phyloP scores from a whole-genome alignment of 495 filamentous ascomycete genomes.

The Penicillium arizonense region DNA sequence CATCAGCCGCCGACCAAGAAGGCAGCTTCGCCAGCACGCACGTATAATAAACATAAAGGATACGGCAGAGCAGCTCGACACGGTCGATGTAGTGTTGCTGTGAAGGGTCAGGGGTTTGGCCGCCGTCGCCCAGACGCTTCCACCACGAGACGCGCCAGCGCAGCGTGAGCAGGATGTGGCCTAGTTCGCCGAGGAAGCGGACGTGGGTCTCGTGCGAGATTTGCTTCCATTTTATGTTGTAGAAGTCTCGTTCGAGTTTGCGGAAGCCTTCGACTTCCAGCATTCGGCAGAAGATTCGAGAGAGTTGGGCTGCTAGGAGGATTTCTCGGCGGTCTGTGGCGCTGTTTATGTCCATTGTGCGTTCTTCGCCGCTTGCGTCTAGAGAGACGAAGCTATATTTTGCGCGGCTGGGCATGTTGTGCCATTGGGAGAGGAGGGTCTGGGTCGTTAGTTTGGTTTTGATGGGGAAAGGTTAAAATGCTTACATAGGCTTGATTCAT shows the following conservation, averaged over 20 bases:
- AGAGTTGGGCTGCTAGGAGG: constrained; percentile 46
- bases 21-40: constrained; percentile 48
- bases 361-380: constrained; percentile 31
- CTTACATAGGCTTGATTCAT: constrained; percentile 44
- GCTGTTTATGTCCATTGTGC: constrained; percentile 42
- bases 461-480: neutral
- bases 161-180: constrained; percentile 45
- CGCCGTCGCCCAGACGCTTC: constrained; percentile 46
- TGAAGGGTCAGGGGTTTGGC: constrained; percentile 39
- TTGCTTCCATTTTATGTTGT: constrained; percentile 52
- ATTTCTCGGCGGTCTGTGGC: constrained; percentile 42
- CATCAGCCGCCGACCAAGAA: constrained; percentile 38
- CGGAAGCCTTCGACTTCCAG: constrained; percentile 52
- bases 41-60: constrained; percentile 52
- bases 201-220: constrained; percentile 45
- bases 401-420: constrained; percentile 53
- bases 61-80: constrained; percentile 46
- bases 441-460: constrained; percentile 18
- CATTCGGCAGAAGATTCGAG: constrained; percentile 49
- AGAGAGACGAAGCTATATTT: constrained; percentile 43
- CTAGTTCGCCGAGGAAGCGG: constrained; percentile 44
- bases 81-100: constrained; percentile 48
- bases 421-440: constrained; percentile 48
- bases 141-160: constrained; percentile 53
- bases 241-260: constrained; percentile 48